phyloP scores from a whole-genome alignment of 176 grass and related monocot genomes.

The Olyra latifolia region DNA sequence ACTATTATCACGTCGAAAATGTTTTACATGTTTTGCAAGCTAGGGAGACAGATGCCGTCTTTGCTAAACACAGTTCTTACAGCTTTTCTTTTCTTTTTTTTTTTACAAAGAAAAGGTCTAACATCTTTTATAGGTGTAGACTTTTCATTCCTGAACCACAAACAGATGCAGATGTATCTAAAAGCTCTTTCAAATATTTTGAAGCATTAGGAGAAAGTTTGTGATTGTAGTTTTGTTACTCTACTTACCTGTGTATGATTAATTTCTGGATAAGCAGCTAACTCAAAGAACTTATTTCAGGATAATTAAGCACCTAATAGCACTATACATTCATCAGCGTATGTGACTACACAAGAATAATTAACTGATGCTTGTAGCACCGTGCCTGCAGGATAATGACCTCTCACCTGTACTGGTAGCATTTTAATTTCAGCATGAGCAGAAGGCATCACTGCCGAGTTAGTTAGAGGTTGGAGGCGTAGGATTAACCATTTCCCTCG shows the following conservation, averaged over 20 bases:
- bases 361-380: constrained; percentile 19
- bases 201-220: not conserved
- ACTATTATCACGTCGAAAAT: constrained; percentile 5
- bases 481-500: constrained; percentile 6
- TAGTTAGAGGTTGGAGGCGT: constrained; percentile 32
- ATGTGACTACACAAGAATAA: constrained; percentile 18
- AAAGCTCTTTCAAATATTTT: not conserved
- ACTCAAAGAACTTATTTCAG: constrained; percentile 13
- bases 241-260: not conserved
- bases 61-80: not conserved
- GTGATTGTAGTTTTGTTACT: not conserved
- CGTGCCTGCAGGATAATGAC: constrained; percentile 46
- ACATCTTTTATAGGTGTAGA: not conserved
- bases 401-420: constrained; percentile 23
- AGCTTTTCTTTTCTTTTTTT: not conserved
- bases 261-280: not conserved
- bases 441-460: not conserved
- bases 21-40: not conserved
- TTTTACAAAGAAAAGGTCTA: not conserved
- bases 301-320: constrained; percentile 3
- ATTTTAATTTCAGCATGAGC: constrained; percentile 16
- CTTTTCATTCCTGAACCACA: not conserved
- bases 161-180: not conserved
- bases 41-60: not conserved
- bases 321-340: constrained; percentile 23